Evolutionary conservation across 306 rosid species (phyloP).

Genomic region (Citrullus colocynthis): DNA sequence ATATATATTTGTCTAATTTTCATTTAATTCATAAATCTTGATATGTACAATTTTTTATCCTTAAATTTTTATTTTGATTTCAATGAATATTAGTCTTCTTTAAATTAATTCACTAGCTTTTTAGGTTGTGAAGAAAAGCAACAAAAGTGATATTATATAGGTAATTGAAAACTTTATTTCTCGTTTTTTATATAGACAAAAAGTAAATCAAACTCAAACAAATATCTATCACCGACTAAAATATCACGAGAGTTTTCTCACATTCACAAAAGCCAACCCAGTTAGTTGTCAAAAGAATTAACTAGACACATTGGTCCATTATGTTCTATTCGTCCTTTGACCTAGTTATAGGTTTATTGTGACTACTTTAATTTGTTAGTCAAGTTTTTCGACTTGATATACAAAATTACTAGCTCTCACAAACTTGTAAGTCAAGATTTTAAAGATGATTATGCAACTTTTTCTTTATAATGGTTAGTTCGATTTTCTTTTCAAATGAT

Average conservation of each 20-base stretch:
- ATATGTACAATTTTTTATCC: too few species aligned
- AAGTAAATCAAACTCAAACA: neutral
- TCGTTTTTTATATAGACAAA: neutral
- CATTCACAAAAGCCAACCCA: neutral
- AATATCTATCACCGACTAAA: neutral
- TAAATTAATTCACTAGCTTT: neutral
- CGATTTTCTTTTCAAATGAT: too few species aligned
- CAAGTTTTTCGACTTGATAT: neutral
- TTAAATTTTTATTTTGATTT: too few species aligned
- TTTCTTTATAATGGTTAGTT: too few species aligned
- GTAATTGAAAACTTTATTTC: neutral
- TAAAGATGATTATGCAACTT: neutral
- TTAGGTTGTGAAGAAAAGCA: neutral
- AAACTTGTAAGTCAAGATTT: too few species aligned
- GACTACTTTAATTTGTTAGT: neutral
- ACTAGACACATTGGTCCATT: neutral
- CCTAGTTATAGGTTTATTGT: neutral
- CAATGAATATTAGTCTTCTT: neutral
- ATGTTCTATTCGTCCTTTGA: too few species aligned
- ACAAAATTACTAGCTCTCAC: neutral
- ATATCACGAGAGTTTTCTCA: neutral
- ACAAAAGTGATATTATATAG: neutral
- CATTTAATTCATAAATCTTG: too few species aligned
- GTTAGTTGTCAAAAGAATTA: too few species aligned
- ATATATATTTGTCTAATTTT: too few species aligned